phyloP scores from a whole-genome alignment of 345 rosid genomes.

The Syzygium jambos region DNA sequence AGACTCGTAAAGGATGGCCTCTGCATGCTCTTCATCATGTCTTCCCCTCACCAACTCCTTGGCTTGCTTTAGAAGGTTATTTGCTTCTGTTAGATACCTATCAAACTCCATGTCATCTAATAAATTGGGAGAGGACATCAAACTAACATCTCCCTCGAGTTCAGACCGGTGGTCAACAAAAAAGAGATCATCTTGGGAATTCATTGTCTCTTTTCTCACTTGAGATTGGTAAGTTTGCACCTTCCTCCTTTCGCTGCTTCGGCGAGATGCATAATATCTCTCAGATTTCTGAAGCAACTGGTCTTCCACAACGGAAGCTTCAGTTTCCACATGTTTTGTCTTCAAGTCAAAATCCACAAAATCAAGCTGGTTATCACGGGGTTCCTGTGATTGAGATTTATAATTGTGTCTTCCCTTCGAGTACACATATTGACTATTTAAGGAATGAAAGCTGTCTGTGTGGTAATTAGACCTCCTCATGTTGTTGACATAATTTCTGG shows the following conservation, averaged over 20 bases:
- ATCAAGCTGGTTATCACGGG: constrained; percentile 23
- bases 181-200: constrained; percentile 10
- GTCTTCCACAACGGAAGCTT: constrained; percentile 28
- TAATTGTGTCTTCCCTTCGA: constrained; percentile 12
- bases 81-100: constrained; percentile 46
- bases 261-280: constrained; percentile 22
- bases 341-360: constrained; percentile 20
- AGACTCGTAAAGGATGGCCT: constrained; percentile 33
- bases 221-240: constrained; percentile 15
- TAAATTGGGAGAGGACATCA: constrained; percentile 28
- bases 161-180: constrained; percentile 4
- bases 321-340: constrained; percentile 19
- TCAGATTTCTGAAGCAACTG: constrained; percentile 19
- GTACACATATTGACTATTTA: constrained; percentile 8
- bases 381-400: constrained; percentile 15
- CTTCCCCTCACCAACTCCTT: constrained; percentile 24
- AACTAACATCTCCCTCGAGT: constrained; percentile 8
- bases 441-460: constrained; percentile 17
- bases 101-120: constrained; percentile 41
- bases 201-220: constrained; percentile 7
- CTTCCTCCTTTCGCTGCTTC: constrained; percentile 11
- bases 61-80: constrained; percentile 42
- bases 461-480: constrained; percentile 12
- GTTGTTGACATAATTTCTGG: constrained; percentile 14
- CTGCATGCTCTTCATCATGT: constrained; percentile 32